Evolutionary conservation across 345 rosid genomes (phyloP), one percentile per base, ranked within the genome.

Genomic region (Salix koriyanagi): DNA sequence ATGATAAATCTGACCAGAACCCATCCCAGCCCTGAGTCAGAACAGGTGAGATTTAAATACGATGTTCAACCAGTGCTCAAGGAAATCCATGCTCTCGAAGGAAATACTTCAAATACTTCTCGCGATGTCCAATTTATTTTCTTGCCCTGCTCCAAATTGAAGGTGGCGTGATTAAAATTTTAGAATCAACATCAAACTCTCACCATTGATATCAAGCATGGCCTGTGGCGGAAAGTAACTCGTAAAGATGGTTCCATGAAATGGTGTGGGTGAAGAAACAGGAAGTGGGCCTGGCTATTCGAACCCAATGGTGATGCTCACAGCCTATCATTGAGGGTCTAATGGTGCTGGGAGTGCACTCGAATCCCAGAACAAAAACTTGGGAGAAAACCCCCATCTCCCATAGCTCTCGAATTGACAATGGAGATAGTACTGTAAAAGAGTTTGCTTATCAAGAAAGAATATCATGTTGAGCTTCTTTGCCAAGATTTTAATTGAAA

Each of bases 401-500:
- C 46, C 90, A 91, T 74, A 87, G 88, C 74, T 91, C 98, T 52
- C 91, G 95, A 50, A 72, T 94, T 76, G 94, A 90, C 75, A 88
- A 83, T 28, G 95, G 88, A 77, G 94, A 84, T 34, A 76, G 84
- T 76, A 80, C 91, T 0, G 77, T 88, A 26, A 97, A 91, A 77
- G 90, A 87, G 67, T 83, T 88, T 30, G 73, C 46, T 86, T 39
- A 30, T 30, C 21, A 97, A 96, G 88, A 92, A 88, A 85, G 98
- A 96, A 76, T 92, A 93, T 81, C 97, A 93, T 82, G 98, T 92
- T 76, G 97, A 93, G 90, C 90, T 93, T 67, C 67, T 93, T 69
- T 92, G 88, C 62, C 65, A 65, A 2, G 86, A 88, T 41, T 96
- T 96, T 60, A 65, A 86, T 83, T 95, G 92, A 88, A 88, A 84